Evolutionary conservation across 1,139 yeast species (phyloP).

Genomic region (Geotrichum fermentans): DNA sequence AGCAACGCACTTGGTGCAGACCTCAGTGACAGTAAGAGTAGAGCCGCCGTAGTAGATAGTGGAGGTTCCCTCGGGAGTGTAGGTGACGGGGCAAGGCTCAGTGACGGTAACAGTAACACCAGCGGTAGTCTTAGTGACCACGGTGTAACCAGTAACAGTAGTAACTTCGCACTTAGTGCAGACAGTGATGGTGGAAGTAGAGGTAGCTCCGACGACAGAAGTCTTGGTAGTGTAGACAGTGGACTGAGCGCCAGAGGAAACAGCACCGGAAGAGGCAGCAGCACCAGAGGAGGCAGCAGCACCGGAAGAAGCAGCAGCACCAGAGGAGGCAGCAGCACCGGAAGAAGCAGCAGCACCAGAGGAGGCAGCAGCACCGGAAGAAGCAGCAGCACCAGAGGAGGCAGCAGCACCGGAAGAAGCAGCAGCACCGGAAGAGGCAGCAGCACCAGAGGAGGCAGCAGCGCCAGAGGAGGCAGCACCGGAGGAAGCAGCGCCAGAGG

Average conservation of each 20-base stretch:
- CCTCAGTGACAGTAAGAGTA: background rate
- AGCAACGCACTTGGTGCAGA: background rate
- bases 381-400: slow-evolving; percentile 7
- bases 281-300: too few species aligned
- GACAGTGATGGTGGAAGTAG: slow-evolving; percentile 14
- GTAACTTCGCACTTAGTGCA: slow-evolving; percentile 13
- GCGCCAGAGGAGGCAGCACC: slow-evolving; percentile 12
- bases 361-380: slow-evolving; percentile 3
- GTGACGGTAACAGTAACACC: slow-evolving; percentile 20
- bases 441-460: background rate
- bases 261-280: background rate
- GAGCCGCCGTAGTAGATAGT: background rate
- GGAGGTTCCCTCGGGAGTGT: slow-evolving; percentile 1
- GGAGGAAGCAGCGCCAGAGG: slow-evolving; percentile 12
- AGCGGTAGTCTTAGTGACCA: slow-evolving; percentile 12
- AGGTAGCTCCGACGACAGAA: slow-evolving; percentile 14
- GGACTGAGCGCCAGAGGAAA: background rate
- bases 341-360: background rate
- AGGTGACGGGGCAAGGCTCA: slow-evolving; percentile 17
- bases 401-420: background rate
- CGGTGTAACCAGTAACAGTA: slow-evolving; percentile 10
- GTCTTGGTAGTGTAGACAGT: slow-evolving; percentile 9
- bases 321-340: too few species aligned
- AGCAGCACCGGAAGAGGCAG: background rate
- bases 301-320: too few species aligned